phyloP scores from a whole-genome alignment of 768 basidiomycete species.

The Boletellus ananiceps region DNA sequence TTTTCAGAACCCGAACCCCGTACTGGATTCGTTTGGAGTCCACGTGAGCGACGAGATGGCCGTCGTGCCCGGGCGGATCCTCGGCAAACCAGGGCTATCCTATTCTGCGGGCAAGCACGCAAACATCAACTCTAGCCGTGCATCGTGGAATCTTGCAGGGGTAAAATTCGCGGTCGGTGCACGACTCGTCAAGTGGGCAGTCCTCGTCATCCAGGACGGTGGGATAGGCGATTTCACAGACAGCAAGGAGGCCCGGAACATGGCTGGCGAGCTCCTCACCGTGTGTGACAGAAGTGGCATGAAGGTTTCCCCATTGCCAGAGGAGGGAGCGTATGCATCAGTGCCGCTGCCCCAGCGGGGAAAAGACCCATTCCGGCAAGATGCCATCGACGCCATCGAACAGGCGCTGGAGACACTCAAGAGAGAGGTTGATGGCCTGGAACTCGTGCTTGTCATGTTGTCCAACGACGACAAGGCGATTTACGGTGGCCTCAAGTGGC shows the following conservation, averaged over 20 bases:
- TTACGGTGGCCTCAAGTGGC: conserved; percentile 47
- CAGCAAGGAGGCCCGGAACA: conserved; percentile 40
- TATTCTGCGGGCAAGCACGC: conserved; percentile 32
- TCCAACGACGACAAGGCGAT: conserved; percentile 44
- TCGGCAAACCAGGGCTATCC: conserved; percentile 39
- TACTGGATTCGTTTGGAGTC: conserved; percentile 41
- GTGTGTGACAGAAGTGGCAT: conserved; percentile 71
- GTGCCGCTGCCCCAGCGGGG: conserved; percentile 46
- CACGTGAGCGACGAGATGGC: conserved; percentile 45
- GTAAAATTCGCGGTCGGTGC: conserved; percentile 58
- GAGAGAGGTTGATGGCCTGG: neutral
- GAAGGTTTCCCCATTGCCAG: conserved; percentile 32
- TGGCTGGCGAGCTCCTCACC: conserved; percentile 46
- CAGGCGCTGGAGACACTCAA: neutral
- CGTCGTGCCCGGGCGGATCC: conserved; percentile 50
- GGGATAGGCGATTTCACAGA: conserved; percentile 50
- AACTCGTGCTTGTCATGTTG: conserved; percentile 42
- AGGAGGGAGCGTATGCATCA: conserved; percentile 25
- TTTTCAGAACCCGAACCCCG: conserved; percentile 30
- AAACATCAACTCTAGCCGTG: conserved; percentile 34
- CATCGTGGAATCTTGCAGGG: conserved; percentile 49
- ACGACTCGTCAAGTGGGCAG: conserved; percentile 56
- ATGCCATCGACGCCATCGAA: conserved; percentile 37
- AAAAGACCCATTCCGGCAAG: conserved; percentile 43
- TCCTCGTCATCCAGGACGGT: conserved; percentile 61